These are phyloP conservation scores for Articulospora tetracladia DNA, from an alignment of 495 filamentous ascomycete species.

Conservation along the genomic window DNA sequence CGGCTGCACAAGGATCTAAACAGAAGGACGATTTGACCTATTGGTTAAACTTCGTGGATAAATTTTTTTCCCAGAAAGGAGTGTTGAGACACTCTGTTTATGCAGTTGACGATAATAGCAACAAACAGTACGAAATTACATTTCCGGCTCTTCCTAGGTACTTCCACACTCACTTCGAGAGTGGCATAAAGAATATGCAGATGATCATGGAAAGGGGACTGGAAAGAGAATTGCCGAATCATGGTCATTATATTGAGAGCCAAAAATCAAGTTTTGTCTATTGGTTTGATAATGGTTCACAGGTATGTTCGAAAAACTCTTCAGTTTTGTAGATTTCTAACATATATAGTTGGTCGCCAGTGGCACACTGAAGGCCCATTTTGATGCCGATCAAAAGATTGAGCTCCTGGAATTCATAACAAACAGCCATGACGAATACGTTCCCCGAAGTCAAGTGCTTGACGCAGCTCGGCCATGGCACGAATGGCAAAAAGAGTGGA, in stretches of 20 bases:
- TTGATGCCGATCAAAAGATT: conserved; percentile 65
- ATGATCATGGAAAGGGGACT: conserved; percentile 61
- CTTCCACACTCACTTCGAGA: conserved; percentile 79
- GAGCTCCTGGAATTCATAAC: conserved; percentile 69
- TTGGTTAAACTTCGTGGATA: conserved; percentile 73
- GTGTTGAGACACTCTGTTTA: conserved; percentile 64
- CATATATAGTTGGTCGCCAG: conserved; percentile 54
- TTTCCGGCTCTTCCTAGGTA: conserved; percentile 73
- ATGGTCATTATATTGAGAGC: conserved; percentile 62
- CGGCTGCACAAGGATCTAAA: conserved; percentile 43
- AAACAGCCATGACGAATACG: conserved; percentile 61
- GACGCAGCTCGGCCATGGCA: conserved; percentile 50
- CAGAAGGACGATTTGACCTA: conserved; percentile 58
- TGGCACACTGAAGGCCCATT: conserved; percentile 59
- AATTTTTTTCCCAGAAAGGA: conserved; percentile 69
- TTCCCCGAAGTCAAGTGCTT: conserved; percentile 53
- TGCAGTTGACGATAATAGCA: conserved; percentile 25
- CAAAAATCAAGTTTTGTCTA: conserved; percentile 62
- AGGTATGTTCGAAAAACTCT: conserved; percentile 45
- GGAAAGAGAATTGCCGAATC: conserved; percentile 54
- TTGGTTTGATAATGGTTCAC: conserved; percentile 67
- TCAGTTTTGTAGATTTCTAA: not conserved
- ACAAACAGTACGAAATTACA: conserved; percentile 76
- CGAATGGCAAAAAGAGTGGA: conserved; percentile 54
- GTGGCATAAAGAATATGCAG: conserved; percentile 74